Conservation (phyloP, 164 flowering plant species). For the Magnolia sinica region DNA sequence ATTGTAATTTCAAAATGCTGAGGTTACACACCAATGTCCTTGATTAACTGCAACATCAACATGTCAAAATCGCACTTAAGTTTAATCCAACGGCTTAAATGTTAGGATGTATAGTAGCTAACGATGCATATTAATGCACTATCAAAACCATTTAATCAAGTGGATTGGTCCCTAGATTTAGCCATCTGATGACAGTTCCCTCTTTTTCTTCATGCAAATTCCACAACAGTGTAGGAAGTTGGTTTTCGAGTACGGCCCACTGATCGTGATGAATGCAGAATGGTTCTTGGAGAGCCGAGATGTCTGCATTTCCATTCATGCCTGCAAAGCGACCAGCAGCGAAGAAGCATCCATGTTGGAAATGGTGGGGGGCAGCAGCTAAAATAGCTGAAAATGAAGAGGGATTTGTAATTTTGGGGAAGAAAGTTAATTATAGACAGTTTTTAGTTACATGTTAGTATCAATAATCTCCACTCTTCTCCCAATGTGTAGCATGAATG, state of each 20-base stretch:
- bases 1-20: no score
- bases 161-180: background rate
- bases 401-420: no score
- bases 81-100: background rate
- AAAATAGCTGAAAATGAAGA: background rate
- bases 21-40: no score
- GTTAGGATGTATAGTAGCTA: background rate
- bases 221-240: constrained; percentile 74
- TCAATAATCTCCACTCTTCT: no score
- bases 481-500: no score
- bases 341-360: background rate
- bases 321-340: constrained; percentile 35
- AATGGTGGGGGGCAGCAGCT: background rate
- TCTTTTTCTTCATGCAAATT: background rate
- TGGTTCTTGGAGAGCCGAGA: constrained; percentile 59
- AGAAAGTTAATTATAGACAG: no score
- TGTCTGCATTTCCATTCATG: constrained; percentile 58
- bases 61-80: background rate
- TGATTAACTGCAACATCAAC: no score
- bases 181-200: background rate
- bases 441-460: no score
- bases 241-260: constrained; percentile 79
- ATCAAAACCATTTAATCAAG: background rate
- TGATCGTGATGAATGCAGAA: constrained; percentile 66
- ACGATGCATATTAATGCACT: background rate